Evolutionary conservation across 2,329 filamentous ascomycete species (phyloP).

Genomic region (Didymella lethalis): DNA sequence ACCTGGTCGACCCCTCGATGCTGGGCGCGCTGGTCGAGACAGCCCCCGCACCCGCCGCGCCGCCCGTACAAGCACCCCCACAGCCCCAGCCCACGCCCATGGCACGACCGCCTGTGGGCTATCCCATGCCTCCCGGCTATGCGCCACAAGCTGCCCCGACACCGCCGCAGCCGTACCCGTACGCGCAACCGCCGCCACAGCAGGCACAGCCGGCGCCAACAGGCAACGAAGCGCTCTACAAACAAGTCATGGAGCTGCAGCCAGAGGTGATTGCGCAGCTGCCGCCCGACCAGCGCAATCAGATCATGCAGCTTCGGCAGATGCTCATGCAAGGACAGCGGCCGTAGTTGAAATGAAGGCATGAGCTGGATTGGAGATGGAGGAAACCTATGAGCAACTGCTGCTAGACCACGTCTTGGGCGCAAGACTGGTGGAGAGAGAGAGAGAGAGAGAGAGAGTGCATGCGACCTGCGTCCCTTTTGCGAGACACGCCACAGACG

Average conservation of each 20-base stretch:
- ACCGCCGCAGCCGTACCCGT: slow-evolving; percentile 55
- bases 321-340: slow-evolving; percentile 57
- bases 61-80: slow-evolving; percentile 49
- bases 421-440: background rate
- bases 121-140: slow-evolving; percentile 44
- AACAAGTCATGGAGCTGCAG: slow-evolving; percentile 81
- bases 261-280: slow-evolving; percentile 82
- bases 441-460: background rate
- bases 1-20: slow-evolving; percentile 84
- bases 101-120: slow-evolving; percentile 41
- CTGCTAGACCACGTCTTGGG: background rate
- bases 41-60: slow-evolving; percentile 40
- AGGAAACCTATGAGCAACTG: background rate
- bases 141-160: slow-evolving; percentile 60
- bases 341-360: background rate
- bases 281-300: slow-evolving; percentile 75
- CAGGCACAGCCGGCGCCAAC: slow-evolving; percentile 33
- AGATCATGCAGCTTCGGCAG: slow-evolving; percentile 80
- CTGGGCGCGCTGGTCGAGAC: slow-evolving; percentile 81
- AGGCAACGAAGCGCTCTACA: slow-evolving; percentile 74
- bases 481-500: background rate
- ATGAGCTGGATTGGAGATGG: background rate
- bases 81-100: slow-evolving; percentile 47
- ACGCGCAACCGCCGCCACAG: slow-evolving; percentile 47
- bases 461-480: background rate